Base-by-base conservation (phyloP, 192 early-diverging fungal genomes). In the Coemansia sp. region DNA sequence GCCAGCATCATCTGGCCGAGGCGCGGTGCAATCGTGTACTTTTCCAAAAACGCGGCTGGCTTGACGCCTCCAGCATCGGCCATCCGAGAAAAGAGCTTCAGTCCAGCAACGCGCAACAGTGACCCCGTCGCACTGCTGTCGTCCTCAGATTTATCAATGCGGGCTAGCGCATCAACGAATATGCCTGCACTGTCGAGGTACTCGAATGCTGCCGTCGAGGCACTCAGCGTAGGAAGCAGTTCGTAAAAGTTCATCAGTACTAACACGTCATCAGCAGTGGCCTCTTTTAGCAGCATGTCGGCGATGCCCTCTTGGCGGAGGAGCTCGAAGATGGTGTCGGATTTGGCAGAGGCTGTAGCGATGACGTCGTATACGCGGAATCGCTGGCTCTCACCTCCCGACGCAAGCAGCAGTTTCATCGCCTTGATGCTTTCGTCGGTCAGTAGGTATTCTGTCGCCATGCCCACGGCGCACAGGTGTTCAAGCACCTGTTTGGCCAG, bases 331-430 rank as follows among this genome's bases (percentile, higher is more conserved):
- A 46, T 57, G 35, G 33, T 62, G 45, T 74, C 68, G 2, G 70
- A 69, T 5, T 56, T 46, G 6, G 45, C 39, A n/a, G 54, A 42
- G 13, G 74, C 71, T 3, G 59, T 62, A 13, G 57, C 63, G 48
- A 84, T 59, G 37, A 84, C 77, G 37, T 84, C 77, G 64, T 77
- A 84, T 2, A 77, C 66, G 14, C 82, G 77, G 70, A 84, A 84
- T 51, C 77, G 62, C 62, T 79, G 74, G 41, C 65, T 69, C 37
- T 72, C 75, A 62, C 66, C 60, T 6, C 72, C 75, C 14, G 57
- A 37, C 3, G 63, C 24, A 39, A 81, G 70, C 57, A 77, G 48
- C 56, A 19, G 19, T 17, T 33, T 68, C 46, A 81, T 51, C 1
- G 56, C 66, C 2, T 14, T n/a, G 1, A 76, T 29, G 62, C 74